These are phyloP conservation scores for Penicillium desertorum DNA, from an alignment of 495 filamentous ascomycete genomes.

Conservation along the genomic window DNA sequence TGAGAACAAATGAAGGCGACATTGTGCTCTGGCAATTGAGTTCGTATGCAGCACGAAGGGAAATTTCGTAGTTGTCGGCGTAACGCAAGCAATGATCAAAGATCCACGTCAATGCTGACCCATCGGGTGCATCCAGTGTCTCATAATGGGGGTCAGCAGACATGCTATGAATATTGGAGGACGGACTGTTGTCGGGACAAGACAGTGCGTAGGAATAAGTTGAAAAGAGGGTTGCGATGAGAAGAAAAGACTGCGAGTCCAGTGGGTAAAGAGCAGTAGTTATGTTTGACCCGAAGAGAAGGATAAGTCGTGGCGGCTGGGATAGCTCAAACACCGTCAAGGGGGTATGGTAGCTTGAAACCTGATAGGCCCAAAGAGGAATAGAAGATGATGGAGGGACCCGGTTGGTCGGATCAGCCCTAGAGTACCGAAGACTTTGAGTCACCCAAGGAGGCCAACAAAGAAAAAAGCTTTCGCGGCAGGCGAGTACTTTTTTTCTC, in stretches of 20 bases:
- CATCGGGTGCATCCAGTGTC: conserved; percentile 37
- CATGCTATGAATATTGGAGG: conserved; percentile 24
- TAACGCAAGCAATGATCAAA: conserved; percentile 69
- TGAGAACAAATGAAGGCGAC: conserved; percentile 30
- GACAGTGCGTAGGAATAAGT: background rate
- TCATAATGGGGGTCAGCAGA: conserved; percentile 11
- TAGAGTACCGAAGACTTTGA: conserved; percentile 18
- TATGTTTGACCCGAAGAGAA: background rate
- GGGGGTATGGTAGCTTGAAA: background rate
- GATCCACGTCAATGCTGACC: conserved; percentile 55
- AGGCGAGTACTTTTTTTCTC: background rate
- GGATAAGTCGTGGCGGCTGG: conserved; percentile 5
- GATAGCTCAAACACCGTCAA: conserved; percentile 9
- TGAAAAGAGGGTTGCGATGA: background rate
- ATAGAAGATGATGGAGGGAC: background rate
- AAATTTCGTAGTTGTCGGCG: conserved; percentile 67
- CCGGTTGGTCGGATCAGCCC: conserved; percentile 6
- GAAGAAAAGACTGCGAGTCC: conserved; percentile 2
- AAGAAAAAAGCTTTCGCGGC: conserved; percentile 12
- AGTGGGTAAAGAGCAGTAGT: conserved; percentile 6
- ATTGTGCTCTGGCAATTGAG: conserved; percentile 60
- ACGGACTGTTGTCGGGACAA: background rate
- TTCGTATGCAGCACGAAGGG: conserved; percentile 71
- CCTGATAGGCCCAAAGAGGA: conserved; percentile 4
- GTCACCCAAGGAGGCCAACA: conserved; percentile 3